phyloP scores from a whole-genome alignment of 805 yeast genomes.

The Schwanniomyces occidentalis region DNA sequence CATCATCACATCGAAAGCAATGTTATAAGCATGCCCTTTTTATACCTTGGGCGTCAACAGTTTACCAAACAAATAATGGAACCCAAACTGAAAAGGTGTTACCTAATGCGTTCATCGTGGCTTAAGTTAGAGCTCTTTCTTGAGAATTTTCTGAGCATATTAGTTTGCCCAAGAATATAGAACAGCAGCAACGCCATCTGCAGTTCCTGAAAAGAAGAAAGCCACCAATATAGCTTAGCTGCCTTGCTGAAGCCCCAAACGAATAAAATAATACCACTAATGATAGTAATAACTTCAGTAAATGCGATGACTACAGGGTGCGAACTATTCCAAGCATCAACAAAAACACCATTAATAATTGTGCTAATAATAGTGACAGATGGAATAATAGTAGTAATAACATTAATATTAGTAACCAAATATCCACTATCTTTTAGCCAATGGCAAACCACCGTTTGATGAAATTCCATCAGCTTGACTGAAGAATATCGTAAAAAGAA shows the following conservation, averaged over 20 bases:
- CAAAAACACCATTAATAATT: slow-evolving; percentile 25
- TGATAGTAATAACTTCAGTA: slow-evolving; percentile 10
- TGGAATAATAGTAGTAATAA: slow-evolving; percentile 20
- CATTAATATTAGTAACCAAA: slow-evolving; percentile 14
- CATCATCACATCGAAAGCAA: slow-evolving; percentile 20
- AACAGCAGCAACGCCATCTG: slow-evolving; percentile 14
- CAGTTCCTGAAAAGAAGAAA: slow-evolving; percentile 14
- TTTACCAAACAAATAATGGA: slow-evolving; percentile 17
- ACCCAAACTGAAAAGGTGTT: slow-evolving; percentile 16
- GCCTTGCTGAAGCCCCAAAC: slow-evolving; percentile 10
- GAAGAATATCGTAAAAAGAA: slow-evolving; percentile 30
- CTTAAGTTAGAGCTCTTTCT: slow-evolving; percentile 12
- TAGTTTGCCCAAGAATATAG: slow-evolving; percentile 16
- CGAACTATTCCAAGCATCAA: slow-evolving; percentile 22
- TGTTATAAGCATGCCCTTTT: slow-evolving; percentile 16
- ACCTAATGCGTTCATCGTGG: slow-evolving; percentile 17
- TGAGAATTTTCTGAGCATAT: slow-evolving; percentile 15
- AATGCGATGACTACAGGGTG: slow-evolving; percentile 23
- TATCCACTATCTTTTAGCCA: slow-evolving; percentile 17
- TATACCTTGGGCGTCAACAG: slow-evolving; percentile 15
- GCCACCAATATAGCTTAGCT: slow-evolving; percentile 13
- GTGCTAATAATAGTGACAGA: slow-evolving; percentile 24
- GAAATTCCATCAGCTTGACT: slow-evolving; percentile 32
- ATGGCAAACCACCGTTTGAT: slow-evolving; percentile 23
- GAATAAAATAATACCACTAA: slow-evolving; percentile 11